Base-by-base conservation (phyloP, 139 green algal genomes). In the Tetratostichococcus sp. region DNA sequence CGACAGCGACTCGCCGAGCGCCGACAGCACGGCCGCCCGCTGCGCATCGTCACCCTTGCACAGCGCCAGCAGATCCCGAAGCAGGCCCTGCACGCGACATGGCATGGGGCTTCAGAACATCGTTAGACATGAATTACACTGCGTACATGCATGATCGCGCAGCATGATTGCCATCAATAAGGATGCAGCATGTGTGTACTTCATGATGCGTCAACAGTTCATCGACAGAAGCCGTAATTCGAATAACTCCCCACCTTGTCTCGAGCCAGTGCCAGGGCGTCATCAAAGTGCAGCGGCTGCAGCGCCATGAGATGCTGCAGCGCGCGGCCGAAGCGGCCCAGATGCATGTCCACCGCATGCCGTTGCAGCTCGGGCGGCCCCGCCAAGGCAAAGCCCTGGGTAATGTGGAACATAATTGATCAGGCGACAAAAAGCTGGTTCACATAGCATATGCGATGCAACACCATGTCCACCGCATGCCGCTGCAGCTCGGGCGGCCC, bases 341-440 rank as follows among this genome's bases (percentile, higher is more conserved):
- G 84, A 69, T 91, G 83, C 67, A 88, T 75, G 79, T 98, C 93
- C 42, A 98, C 90, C 3, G 76, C 77, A 65, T 91, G 69, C 39
- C 11, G 6, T 11, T 50, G 39, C 39, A 50, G 6, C 39, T 50
- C 39, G 8, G 39, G 39, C 39, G 39, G 39, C 39, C 39, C 39
- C 8, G 39, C 39, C 39, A 11, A 21, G 6, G 39, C 39, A 50
- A 50, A 50, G 39, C 39, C 8, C 39, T 50, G 39, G n/a, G n/a
- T n/a, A n/a, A n/a, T n/a, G n/a, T n/a, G n/a, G n/a, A n/a, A n/a
- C n/a, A n/a, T n/a, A n/a, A n/a, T n/a, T n/a, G n/a, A n/a, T n/a
- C n/a, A n/a, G n/a, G n/a, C n/a, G n/a, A n/a, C n/a, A n/a, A n/a
- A n/a, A n/a, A n/a, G n/a, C n/a, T n/a, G n/a, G n/a, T n/a, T n/a